A percentile compares a stretch with the other conserved stretches of the same genome.
Evolutionary conservation across 2,329 filamentous ascomycete species (phyloP).

Genomic region (Botryotinia calthae): DNA sequence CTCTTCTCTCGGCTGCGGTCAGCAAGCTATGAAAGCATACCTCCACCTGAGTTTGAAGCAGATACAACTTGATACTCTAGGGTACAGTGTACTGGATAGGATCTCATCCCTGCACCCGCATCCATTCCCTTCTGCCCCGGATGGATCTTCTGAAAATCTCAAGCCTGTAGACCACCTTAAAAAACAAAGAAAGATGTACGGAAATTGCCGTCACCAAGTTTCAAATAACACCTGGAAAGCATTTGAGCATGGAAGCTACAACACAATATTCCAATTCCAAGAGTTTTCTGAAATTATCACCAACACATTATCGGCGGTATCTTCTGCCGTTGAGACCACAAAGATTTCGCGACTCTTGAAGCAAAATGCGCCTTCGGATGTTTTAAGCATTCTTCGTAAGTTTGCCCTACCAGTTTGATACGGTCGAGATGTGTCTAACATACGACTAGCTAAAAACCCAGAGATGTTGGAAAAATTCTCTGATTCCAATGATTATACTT

Average conservation of each 20-base stretch:
- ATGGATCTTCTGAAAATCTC: conserved; percentile 23
- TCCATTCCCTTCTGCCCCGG: conserved; percentile 28
- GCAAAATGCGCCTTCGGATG: conserved; percentile 20
- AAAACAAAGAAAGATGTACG: conserved; percentile 36
- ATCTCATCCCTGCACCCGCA: conserved; percentile 43
- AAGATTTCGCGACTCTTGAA: conserved; percentile 35
- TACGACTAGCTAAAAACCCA: conserved; percentile 9
- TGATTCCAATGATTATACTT: conserved; percentile 36
- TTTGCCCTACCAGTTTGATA: background rate
- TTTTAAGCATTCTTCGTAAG: conserved; percentile 37
- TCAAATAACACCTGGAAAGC: conserved; percentile 36
- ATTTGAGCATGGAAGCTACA: conserved; percentile 38
- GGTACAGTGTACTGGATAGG: conserved; percentile 41
- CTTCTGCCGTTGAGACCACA: conserved; percentile 34
- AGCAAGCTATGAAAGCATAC: conserved; percentile 41
- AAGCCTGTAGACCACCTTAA: conserved; percentile 33
- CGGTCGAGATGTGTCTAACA: background rate
- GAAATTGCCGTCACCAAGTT: conserved; percentile 30
- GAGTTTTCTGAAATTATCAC: conserved; percentile 35
- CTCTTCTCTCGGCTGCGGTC: conserved; percentile 40
- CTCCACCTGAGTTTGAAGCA: conserved; percentile 42
- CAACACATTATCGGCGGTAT: conserved; percentile 30
- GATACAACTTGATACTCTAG: conserved; percentile 43
- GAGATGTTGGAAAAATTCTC: conserved; percentile 23
- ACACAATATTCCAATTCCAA: conserved; percentile 37